Percentiles rank a stretch among this genome's conserved stretches.
phyloP scores from a whole-genome alignment of 2,329 filamentous ascomycete genomes.

The Dactylonectria estremocensis region DNA sequence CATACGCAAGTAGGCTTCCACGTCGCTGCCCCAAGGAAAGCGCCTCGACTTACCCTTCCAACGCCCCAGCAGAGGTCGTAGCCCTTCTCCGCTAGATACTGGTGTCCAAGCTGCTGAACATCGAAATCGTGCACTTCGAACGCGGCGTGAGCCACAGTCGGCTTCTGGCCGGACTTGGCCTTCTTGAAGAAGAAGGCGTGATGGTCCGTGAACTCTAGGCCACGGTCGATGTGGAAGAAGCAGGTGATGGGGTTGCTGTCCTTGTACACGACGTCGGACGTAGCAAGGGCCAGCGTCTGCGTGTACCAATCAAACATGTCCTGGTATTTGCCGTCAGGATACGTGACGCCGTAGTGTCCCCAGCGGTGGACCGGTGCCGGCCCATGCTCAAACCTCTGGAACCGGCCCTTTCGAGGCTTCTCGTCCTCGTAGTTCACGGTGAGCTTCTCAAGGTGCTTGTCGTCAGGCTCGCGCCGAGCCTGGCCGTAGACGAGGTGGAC shows the following conservation, averaged over 20 bases:
- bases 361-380: slow-evolving; percentile 12
- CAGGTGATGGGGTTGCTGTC: not conserved
- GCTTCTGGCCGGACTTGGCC: not conserved
- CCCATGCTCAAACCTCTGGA: slow-evolving; percentile 20
- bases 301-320: not conserved
- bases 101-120: not conserved
- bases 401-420: slow-evolving; percentile 10
- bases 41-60: not conserved
- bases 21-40: not conserved
- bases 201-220: not conserved
- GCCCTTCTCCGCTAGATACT: not conserved
- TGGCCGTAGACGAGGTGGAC: not conserved
- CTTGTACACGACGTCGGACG: not conserved
- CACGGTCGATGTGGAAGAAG: not conserved
- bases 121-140: not conserved
- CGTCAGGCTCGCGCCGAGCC: not conserved
- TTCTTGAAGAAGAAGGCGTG: not conserved
- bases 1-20: not conserved
- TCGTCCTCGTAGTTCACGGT: slow-evolving; percentile 11
- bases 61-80: not conserved
- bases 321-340: not conserved
- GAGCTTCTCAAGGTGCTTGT: not conserved
- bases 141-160: not conserved
- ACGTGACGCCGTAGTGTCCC: not conserved
- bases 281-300: not conserved